Base-by-base conservation (phyloP, 1,139 yeast genomes). In the Pichia terricola region DNA sequence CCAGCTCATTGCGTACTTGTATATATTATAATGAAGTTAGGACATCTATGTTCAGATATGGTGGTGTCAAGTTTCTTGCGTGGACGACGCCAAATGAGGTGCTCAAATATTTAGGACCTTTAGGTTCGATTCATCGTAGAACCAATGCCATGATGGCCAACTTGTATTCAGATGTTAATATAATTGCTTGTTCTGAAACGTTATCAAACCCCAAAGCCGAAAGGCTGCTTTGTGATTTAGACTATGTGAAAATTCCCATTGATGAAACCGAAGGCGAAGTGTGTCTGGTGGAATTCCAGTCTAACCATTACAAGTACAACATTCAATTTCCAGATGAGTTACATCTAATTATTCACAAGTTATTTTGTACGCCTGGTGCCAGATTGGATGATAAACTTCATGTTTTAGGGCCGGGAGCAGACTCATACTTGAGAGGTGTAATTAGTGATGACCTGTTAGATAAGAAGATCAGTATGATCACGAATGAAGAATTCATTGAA, bases 341-440 rank as follows among this genome's bases (percentile, higher is more conserved):
- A 63, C 94, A 86, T 49, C 77, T 75, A 51, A 77, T 87, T 16
- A 70, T 81, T 26, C 81, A 81, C 54, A 75, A 77, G 51, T 61
- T 89, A 38, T 75, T 81, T 69, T 71, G 79, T 39, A 65, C 73
- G 39, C 67, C 74, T 22, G 69, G 71, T 4, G 68, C 70, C 27
- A 72, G 75, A 1, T 57, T 87, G 5, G 39, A 47, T 3, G 77
- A 76, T 5, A 68, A 74, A 2, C 54, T 84, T 3, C 66, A 69
- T 11, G 68, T 73, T 22, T 62, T 89, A 16, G 95, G 95, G 0
- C 89, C 95, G 1, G 96, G 96, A 1, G 95, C 94, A 0, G 72
- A 64, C 5, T 83, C 78, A n/a, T 79, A 80, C 49, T 70, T 79
- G 44, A 65, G 66, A 2, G 59, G 64, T 11, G 58, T 72, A 6